Evolutionary conservation across 148 eudicot species (phyloP).

Genomic region (Linanthus parryae): DNA sequence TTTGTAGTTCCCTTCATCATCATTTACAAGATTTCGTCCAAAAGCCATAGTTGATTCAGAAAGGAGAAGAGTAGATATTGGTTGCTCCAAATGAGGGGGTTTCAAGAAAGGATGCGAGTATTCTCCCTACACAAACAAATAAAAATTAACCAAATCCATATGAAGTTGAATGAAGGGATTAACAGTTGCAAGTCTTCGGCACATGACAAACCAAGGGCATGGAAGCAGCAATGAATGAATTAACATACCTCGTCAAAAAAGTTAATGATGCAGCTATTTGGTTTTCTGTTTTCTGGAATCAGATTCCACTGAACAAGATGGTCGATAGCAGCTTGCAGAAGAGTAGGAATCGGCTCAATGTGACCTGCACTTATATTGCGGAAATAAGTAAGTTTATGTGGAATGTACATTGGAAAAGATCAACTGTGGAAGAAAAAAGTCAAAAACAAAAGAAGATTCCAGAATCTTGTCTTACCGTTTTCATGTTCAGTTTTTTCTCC

Average conservation of each 20-base stretch:
- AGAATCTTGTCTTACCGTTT: constrained; percentile 38
- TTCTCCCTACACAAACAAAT: constrained; percentile 58
- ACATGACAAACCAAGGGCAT: background rate
- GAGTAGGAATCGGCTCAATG: constrained; percentile 75
- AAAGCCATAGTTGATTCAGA: constrained; percentile 80
- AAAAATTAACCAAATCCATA: background rate
- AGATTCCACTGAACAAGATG: constrained; percentile 83
- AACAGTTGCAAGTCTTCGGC: background rate
- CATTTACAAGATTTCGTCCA: constrained; percentile 65
- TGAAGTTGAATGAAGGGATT: no score
- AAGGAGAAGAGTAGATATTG: constrained; percentile 65
- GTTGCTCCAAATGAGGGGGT: constrained; percentile 97
- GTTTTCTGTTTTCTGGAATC: constrained; percentile 66
- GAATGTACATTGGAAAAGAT: background rate
- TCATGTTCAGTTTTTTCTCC: constrained; percentile 34
- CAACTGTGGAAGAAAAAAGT: no score
- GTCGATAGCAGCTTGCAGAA: constrained; percentile 67
- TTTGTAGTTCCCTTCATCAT: constrained; percentile 78
- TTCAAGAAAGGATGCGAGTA: constrained; percentile 85
- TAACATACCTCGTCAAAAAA: constrained; percentile 88
- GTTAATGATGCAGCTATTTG: constrained; percentile 87
- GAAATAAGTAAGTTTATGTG: constrained; percentile 4
- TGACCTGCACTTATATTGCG: constrained; percentile 40
- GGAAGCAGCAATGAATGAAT: background rate
- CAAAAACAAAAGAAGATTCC: no score